Evolutionary conservation across 2,329 filamentous ascomycete genomes (phyloP), one percentile per base, ranked within the genome.

Genomic region (Metarhizium guizhouense): DNA sequence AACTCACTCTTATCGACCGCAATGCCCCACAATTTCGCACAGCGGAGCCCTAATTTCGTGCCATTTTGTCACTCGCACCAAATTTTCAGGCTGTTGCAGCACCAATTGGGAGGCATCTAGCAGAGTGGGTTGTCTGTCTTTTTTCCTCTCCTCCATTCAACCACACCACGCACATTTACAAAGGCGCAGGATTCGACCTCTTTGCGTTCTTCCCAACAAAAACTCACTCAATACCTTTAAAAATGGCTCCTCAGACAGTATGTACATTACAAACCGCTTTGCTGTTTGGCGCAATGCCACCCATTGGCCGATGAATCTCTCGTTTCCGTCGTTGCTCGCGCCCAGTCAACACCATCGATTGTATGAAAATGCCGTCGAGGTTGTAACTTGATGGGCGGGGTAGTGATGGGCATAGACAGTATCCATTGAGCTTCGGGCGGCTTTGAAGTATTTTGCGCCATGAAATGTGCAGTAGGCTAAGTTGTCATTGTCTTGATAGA

Each of bases 381-480:
- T 2, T 11, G 6, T 11, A 3, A 34, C 25, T 34, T 11, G 32
- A 7, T 11, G 32, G 32, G 7, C 6, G 6, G 32, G 32, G 10
- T 11, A 34, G 32, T 34, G 32, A 34, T 34, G 32, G 10, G 25
- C 3, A 25, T 25, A 25, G 25, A 25, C 25, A 25, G 3, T 3
- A 25, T 25, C 25, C 25, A 25, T 25, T 25, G 25, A 25, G 25
- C 25, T 25, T 25, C 25, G 25, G 25, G 25, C 25, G 25, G 25
- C 13, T 36, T 8, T 36, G 34, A 36, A 36, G 34, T 47, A 25
- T 51, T 11, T 45, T 51, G 54, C 40, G 52, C 47, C 55, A 57
- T 56, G 56, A 58, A 61, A 64, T 11, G 83, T 87, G 84, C 92
- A 97, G 93, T 95, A 96, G 93, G 94, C 92, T 96, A 93, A 95